Conservation (phyloP, 805 yeast genomes). For the Ogataea parapolymorpha region DNA sequence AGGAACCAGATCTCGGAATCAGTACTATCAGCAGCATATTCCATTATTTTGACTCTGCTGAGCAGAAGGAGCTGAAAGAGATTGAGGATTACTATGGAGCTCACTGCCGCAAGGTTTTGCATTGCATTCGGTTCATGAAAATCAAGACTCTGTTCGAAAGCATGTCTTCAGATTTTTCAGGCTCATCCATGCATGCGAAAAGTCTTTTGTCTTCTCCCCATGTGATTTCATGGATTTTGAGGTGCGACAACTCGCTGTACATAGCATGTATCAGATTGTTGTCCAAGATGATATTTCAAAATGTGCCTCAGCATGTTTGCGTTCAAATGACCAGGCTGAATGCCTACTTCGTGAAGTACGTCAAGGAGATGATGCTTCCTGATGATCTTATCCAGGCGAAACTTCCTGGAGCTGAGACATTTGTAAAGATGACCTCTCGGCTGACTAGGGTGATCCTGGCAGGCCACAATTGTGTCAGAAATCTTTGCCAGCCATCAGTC, state of each 20-base stretch:
- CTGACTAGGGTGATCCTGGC: constrained; percentile 22
- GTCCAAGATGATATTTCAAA: constrained; percentile 56
- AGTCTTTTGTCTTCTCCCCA: constrained; percentile 50
- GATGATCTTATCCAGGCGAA: constrained; percentile 49
- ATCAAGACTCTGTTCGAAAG: constrained; percentile 55
- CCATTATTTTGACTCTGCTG: constrained; percentile 12
- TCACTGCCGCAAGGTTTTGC: constrained; percentile 63
- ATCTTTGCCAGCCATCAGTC: constrained; percentile 43
- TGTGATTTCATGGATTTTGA: constrained; percentile 58
- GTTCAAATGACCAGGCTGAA: constrained; percentile 54
- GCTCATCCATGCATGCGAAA: constrained; percentile 61
- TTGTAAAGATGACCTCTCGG: constrained; percentile 19
- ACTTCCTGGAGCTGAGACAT: constrained; percentile 42
- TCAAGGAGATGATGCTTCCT: constrained; percentile 46
- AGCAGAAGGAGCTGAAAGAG: constrained; percentile 7
- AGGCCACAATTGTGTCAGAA: constrained; percentile 38
- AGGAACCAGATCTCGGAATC: constrained; percentile 12
- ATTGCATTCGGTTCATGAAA: constrained; percentile 65
- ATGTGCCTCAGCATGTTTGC: constrained; percentile 56
- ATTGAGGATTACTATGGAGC: constrained; percentile 58
- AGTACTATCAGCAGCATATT: constrained; percentile 15
- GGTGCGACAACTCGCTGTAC: constrained; percentile 67
- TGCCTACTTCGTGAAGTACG: constrained; percentile 43
- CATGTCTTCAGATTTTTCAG: constrained; percentile 47
- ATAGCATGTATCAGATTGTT: constrained; percentile 52